phyloP scores from a whole-genome alignment of 768 basidiomycete genomes.

The Boletus patriciae region DNA sequence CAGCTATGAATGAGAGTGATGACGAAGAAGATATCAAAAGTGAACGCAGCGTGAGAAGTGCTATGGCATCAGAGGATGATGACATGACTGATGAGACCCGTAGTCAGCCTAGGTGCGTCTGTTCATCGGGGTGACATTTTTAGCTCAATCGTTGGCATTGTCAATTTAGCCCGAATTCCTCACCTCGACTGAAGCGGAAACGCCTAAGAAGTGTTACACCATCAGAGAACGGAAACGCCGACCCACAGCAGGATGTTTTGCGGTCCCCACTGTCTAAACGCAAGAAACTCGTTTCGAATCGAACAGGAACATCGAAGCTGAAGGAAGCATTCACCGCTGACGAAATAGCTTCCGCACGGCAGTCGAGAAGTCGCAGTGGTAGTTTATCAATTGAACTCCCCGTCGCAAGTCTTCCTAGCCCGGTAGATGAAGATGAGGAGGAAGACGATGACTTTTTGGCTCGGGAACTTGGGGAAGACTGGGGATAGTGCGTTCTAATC shows the following conservation, averaged over 20 bases:
- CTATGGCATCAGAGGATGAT: conserved; percentile 50
- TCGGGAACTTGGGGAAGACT: conserved; percentile 75
- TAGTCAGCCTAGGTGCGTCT: conserved; percentile 45
- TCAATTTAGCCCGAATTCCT: conserved; percentile 39
- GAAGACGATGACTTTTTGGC: conserved; percentile 83
- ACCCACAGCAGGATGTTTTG: conserved; percentile 41
- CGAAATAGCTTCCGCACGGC: conserved; percentile 37
- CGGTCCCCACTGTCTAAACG: conserved; percentile 78
- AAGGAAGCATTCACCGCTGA: conserved; percentile 65
- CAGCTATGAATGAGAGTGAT: conserved; percentile 79
- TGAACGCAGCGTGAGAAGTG: conserved; percentile 44
- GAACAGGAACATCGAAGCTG: conserved; percentile 62
- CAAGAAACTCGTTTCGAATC: conserved; percentile 69
- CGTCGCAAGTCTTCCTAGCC: conserved; percentile 18
- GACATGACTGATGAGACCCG: conserved; percentile 47
- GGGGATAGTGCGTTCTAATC: conserved; percentile 50
- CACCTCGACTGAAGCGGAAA: conserved; percentile 58
- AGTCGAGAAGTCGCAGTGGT: conserved; percentile 25
- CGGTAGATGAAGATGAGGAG: conserved; percentile 51
- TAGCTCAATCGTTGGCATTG: conserved; percentile 6
- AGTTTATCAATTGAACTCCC: conserved; percentile 12
- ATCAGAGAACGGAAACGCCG: conserved; percentile 50
- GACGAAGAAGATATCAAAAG: conserved; percentile 45
- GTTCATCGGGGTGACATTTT: conserved; percentile 22
- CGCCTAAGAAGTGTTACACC: conserved; percentile 72